phyloP scores from a whole-genome alignment of 169 alveolate genomes.

The Neospora caninum region DNA sequence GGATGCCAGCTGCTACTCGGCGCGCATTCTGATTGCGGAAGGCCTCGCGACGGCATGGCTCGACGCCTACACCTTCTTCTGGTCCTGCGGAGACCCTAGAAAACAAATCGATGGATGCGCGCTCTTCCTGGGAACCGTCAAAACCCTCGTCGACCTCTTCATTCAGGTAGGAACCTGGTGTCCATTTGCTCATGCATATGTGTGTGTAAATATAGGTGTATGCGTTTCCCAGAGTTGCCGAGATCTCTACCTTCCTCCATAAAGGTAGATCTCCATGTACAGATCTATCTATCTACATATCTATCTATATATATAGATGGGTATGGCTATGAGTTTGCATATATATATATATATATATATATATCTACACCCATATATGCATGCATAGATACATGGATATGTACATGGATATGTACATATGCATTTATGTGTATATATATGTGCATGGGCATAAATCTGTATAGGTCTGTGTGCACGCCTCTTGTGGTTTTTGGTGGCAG shows the following conservation, averaged over 20 bases:
- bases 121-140: not conserved
- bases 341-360: no score
- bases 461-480: no score
- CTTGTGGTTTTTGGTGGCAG: no score
- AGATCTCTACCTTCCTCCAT: no score
- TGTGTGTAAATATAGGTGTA: not conserved
- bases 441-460: no score
- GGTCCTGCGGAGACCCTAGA: not conserved
- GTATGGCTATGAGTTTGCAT: not conserved
- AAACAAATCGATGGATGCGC: not conserved
- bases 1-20: not conserved
- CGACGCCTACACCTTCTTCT: conserved; percentile 1
- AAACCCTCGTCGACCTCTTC: conserved; percentile 46
- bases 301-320: not conserved
- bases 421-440: not conserved
- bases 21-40: conserved; percentile 42
- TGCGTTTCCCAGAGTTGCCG: no score
- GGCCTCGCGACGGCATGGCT: conserved; percentile 21
- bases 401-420: no score
- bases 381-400: no score
- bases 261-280: no score
- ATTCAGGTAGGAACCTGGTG: not conserved
- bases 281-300: not conserved
- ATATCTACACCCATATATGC: not conserved
- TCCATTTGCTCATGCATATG: not conserved